Base-by-base conservation (phyloP, 164 flowering plant species). In the Vitis vinifera region DNA sequence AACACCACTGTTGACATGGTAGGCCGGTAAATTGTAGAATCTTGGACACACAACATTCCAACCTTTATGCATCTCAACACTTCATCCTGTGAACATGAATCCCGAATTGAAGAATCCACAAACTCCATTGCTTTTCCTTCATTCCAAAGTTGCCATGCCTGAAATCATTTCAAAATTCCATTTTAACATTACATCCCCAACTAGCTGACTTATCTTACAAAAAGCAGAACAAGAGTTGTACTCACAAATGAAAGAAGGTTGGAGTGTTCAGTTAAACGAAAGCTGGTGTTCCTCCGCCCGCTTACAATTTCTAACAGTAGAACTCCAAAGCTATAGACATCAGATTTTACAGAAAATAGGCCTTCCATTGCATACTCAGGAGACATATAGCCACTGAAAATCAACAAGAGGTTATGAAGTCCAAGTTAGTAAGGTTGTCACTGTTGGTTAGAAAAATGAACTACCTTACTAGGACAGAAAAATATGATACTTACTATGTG, bases 341-440 rank as follows among this genome's bases (percentile, higher is more conserved):
- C 89, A 15, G 89, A 86, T 44, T 84, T 86, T 1, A 81, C 77
- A 0, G 88, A 86, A 74, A 84, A 82, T 4, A 83, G 68, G 15
- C 90, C 90, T 69, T 84, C 85, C 86, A 84, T 86, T 52, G 86
- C 88, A 65, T 86, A 86, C 72, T 86, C 89, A 1, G 89, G 89
- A 60, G 89, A 66, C 89, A 86, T 84, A 68, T 86, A 86, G 31
- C 89, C 88, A 31, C 88, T 84, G 80, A 23, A 11, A 3, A 8
- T 27, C 11, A 57, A 19, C 16, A 14, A 44, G 44, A 55, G 7
- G 8, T 15, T 47, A 27, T 13, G 55, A 55, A 58, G 27, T 17
- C 23, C 11, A 29, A 30, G 44, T 72, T 29, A 57, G 16, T 15
- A 10, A 5, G 58, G 17, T 63, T 62, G 63, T 15, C 17, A 53